Evolutionary conservation across 2,329 filamentous ascomycete genomes (phyloP).

Genomic region (Phialophora tarda): DNA sequence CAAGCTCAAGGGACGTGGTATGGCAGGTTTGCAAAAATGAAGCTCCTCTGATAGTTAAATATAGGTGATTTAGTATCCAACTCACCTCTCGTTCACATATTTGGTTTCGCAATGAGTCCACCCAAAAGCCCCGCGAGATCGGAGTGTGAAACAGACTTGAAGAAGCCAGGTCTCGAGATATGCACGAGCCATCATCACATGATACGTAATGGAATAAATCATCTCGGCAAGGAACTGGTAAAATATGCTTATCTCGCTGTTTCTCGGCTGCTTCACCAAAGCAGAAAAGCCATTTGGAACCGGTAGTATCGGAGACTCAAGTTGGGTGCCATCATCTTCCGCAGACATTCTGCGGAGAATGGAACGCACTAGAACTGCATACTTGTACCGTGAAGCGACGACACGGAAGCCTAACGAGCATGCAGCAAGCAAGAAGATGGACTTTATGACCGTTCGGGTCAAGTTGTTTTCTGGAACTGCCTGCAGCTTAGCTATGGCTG

Average conservation of each 20-base stretch:
- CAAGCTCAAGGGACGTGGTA: background rate
- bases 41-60: background rate
- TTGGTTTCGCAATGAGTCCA: background rate
- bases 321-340: background rate
- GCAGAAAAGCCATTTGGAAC: background rate
- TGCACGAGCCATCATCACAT: slow-evolving; percentile 8
- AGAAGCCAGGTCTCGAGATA: background rate
- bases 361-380: slow-evolving; percentile 3
- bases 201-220: background rate
- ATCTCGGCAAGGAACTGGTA: background rate
- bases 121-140: background rate
- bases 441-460: background rate
- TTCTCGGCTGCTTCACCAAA: background rate
- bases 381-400: background rate
- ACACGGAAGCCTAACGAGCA: background rate
- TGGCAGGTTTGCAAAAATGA: background rate
- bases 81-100: background rate
- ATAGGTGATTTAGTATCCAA: background rate
- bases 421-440: background rate
- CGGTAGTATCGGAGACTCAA: background rate
- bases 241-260: background rate
- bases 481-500: background rate
- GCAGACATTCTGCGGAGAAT: background rate
- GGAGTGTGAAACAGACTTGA: background rate
- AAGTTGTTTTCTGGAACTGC: background rate